Percentiles rank a stretch among this genome's conserved stretches.
Conservation (phyloP, 805 yeast species). For the Candida morakotiae region DNA sequence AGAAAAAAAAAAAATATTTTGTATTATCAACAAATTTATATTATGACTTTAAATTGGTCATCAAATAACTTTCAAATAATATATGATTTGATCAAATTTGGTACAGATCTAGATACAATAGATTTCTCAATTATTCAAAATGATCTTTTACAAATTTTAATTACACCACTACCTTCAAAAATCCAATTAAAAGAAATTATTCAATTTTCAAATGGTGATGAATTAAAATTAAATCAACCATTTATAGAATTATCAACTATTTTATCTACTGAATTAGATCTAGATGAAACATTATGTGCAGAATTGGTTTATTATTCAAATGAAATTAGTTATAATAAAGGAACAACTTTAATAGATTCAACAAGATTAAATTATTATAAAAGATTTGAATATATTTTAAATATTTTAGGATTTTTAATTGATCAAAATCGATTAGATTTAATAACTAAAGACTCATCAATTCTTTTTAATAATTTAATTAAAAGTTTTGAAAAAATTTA, state of each 20-base stretch:
- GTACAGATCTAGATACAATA: conserved; percentile 20
- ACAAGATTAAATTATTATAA: conserved; percentile 68
- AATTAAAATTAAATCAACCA: conserved; percentile 58
- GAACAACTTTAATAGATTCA: conserved; percentile 48
- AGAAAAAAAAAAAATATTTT: no score
- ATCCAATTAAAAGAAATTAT: conserved; percentile 13
- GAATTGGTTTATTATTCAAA: conserved; percentile 56
- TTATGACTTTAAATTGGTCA: conserved; percentile 30
- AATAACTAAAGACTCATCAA: conserved; percentile 15
- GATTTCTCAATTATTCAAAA: conserved; percentile 25
- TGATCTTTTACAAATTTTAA: conserved; percentile 44
- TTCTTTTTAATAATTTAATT: conserved; percentile 41
- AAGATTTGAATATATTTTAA: conserved; percentile 71
- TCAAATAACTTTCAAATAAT: conserved; percentile 38
- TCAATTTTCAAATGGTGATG: conserved; percentile 53
- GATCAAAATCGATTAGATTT: conserved; percentile 17
- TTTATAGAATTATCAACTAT: conserved; percentile 61
- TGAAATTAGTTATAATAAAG: conserved; percentile 35
- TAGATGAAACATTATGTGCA: conserved; percentile 77
- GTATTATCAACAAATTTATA: conserved; percentile 1
- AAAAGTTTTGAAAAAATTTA: conserved; percentile 59
- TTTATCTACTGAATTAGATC: conserved; percentile 43
- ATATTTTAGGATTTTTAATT: conserved; percentile 43
- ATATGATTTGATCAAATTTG: conserved; percentile 40
- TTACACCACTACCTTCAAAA: conserved; percentile 42